phyloP scores from a whole-genome alignment of 2,329 filamentous ascomycete species.

The Fusarium buharicum region DNA sequence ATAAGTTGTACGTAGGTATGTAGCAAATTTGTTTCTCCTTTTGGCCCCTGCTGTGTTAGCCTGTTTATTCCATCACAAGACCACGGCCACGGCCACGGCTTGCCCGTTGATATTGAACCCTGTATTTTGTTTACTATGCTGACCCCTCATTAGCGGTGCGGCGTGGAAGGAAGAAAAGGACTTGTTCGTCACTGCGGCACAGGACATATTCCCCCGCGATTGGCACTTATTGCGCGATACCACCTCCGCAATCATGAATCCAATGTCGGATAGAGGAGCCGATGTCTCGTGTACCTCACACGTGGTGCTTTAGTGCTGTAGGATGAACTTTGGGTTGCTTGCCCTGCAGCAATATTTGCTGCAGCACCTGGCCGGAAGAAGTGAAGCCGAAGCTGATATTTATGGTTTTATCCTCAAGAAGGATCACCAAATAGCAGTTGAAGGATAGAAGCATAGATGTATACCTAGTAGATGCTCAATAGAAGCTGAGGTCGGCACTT shows the following conservation, averaged over 20 bases:
- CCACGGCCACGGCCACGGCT: slow-evolving; percentile 36
- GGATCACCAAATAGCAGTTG: not conserved
- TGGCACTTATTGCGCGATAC: slow-evolving; percentile 41
- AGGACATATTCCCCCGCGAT: slow-evolving; percentile 41
- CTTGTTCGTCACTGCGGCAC: slow-evolving; percentile 9
- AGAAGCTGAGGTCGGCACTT: not conserved
- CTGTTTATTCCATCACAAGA: slow-evolving; percentile 41
- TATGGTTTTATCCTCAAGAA: not conserved
- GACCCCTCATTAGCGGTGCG: slow-evolving; percentile 32
- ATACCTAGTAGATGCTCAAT: no score
- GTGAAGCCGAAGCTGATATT: slow-evolving; percentile 8
- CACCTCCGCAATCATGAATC: slow-evolving; percentile 28
- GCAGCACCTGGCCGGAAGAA: slow-evolving; percentile 6
- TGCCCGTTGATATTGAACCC: slow-evolving; percentile 29
- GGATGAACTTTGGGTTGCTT: not conserved
- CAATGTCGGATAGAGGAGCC: slow-evolving; percentile 23
- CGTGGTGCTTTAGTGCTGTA: slow-evolving; percentile 18
- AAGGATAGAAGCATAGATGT: not conserved
- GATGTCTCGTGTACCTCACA: slow-evolving; percentile 34
- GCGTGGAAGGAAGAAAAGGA: not conserved
- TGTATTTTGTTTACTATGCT: slow-evolving; percentile 35
- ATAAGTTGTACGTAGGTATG: slow-evolving; percentile 9
- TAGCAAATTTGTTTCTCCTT: slow-evolving; percentile 24
- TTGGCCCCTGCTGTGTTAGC: slow-evolving; percentile 27
- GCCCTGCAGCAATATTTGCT: slow-evolving; percentile 1